These are phyloP conservation scores for Populus simonii DNA, from an alignment of 345 rosid species.

Conservation along the genomic window DNA sequence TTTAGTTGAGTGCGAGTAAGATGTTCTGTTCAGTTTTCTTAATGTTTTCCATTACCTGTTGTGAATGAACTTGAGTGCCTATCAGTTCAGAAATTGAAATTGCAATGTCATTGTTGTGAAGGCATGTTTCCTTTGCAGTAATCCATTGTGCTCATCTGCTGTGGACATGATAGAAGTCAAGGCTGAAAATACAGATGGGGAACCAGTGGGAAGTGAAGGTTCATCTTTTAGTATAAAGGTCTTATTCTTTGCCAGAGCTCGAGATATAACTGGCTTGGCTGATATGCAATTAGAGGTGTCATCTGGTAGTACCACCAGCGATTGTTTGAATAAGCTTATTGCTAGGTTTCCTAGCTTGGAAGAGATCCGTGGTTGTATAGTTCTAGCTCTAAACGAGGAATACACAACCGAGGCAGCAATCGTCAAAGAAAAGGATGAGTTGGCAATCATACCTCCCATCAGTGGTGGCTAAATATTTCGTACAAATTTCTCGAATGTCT, in stretches of 20 bases:
- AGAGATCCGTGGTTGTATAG: slow-evolving; percentile 65
- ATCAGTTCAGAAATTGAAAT: not conserved
- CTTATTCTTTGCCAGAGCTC: slow-evolving; percentile 81
- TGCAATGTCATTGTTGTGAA: slow-evolving; percentile 1
- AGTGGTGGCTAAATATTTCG: slow-evolving; percentile 66
- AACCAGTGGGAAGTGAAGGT: slow-evolving; percentile 10
- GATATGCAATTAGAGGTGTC: slow-evolving; percentile 54
- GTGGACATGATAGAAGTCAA: slow-evolving; percentile 28
- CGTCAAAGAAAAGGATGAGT: slow-evolving; percentile 73
- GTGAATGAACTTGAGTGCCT: not conserved
- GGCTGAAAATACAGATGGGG: not conserved
- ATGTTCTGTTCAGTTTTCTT: not conserved
- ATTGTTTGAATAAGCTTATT: slow-evolving; percentile 61
- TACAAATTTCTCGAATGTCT: not conserved
- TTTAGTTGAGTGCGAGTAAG: no score
- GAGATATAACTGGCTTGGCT: slow-evolving; percentile 63
- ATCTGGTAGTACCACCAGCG: slow-evolving; percentile 57
- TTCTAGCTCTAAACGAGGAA: slow-evolving; percentile 79
- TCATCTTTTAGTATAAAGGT: slow-evolving; percentile 56
- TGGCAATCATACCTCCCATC: slow-evolving; percentile 94
- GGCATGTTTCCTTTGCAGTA: slow-evolving; percentile 5
- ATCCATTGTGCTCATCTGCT: not conserved
- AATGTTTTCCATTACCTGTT: not conserved
- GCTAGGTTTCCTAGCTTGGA: slow-evolving; percentile 58
- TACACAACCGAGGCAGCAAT: slow-evolving; percentile 52